Evolutionary conservation across 2,329 filamentous ascomycete species (phyloP), one percentile per base, ranked within the genome.

Genomic region (Sarocladium kiliense): DNA sequence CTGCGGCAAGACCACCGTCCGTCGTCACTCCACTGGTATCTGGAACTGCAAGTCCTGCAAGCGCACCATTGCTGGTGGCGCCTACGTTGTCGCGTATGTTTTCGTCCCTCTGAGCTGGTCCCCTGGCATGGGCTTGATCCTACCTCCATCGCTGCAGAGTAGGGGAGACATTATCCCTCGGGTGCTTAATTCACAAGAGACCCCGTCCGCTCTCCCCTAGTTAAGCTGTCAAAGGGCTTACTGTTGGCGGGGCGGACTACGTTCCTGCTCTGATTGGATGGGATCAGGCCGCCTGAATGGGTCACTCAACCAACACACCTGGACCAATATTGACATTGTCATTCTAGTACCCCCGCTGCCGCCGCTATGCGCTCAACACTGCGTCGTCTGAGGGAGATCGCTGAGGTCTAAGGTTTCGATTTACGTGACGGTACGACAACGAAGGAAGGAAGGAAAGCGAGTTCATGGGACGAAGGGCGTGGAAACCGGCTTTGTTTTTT

Each of bases 11-110:
- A 87, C 86, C 75, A 89, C 87, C 69, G 91, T 96, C 73, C 91
- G 91, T 83, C 87, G 93, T 72, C 82, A 91, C 73, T 86, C 90
- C 62, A 89, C 93, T 68, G 92, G 92, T 70, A 97, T 96, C 84
- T 97, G 93, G 93, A 84, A 93, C 77, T 99, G 94, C 89, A 88
- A 85, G 77, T 84, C 87, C 59, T 97, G 94, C 88, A 86, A 89
- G 77, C 97, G 97, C 88, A 90, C 86, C 71, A 66, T 73, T 55
- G 71, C 71, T 55, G 74, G 74, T 66, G 93, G 93, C 79, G 94
- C 93, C 71, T 97, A 95, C 85, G 88, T 86, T 69, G 88, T 97
- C 75, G 88, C 94, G 93, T 97, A 91, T 80, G 92, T 94, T 58
- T 45, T 44, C 56, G 14, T 39, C 16, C 18, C 19, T 44, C 19